A percentile compares a stretch with the other conserved stretches of the same genome.
These are phyloP conservation scores for Scheffersomyces lignosus DNA, from an alignment of 805 yeast genomes.

Conservation along the genomic window DNA sequence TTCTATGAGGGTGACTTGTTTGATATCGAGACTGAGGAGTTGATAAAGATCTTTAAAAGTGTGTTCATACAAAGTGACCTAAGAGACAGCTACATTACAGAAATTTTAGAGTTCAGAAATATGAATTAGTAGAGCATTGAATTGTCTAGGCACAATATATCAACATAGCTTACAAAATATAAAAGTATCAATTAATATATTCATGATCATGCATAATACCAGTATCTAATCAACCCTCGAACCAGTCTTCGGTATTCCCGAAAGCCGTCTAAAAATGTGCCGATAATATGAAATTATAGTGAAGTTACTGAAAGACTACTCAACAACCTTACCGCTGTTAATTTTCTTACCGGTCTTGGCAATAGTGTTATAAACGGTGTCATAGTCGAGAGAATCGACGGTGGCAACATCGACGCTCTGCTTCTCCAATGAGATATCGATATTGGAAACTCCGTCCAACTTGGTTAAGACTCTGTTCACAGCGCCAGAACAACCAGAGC, in stretches of 20 bases:
- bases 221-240: no score
- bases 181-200: no score
- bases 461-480: slow-evolving; percentile 72
- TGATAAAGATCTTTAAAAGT: slow-evolving; percentile 39
- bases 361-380: slow-evolving; percentile 76
- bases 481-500: slow-evolving; percentile 87
- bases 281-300: no score
- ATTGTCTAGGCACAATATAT: no score
- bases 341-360: slow-evolving; percentile 90
- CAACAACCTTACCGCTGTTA: slow-evolving; percentile 58
- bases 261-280: no score
- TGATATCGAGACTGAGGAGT: slow-evolving; percentile 49
- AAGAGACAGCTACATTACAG: slow-evolving; percentile 44
- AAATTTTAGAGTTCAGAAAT: slow-evolving; percentile 46
- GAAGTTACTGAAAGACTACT: no score
- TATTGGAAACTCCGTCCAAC: slow-evolving; percentile 70
- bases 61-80: slow-evolving; percentile 46
- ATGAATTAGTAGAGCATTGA: slow-evolving; percentile 8
- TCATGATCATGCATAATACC: no score
- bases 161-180: no score
- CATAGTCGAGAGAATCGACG: slow-evolving; percentile 56
- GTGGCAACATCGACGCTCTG: slow-evolving; percentile 83
- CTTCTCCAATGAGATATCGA: slow-evolving; percentile 72
- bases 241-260: no score
- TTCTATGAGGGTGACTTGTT: slow-evolving; percentile 55